Percentiles rank a stretch among this genome's conserved stretches.
phyloP scores from a whole-genome alignment of 2,329 filamentous ascomycete genomes.

The Orbilia brochopaga region DNA sequence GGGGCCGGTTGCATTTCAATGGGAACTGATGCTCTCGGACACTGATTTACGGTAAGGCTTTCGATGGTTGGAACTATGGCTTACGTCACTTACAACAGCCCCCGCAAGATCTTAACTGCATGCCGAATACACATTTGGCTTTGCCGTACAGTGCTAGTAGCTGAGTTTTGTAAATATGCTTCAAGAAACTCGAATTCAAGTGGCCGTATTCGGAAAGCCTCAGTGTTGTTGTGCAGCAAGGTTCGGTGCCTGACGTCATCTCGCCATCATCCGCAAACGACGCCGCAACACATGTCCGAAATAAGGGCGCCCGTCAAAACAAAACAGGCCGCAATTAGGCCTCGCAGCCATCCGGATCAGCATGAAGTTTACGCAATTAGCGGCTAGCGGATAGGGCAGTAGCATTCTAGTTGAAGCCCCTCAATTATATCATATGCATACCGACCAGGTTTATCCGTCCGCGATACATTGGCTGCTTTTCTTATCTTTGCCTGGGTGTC shows the following conservation, averaged over 20 bases:
- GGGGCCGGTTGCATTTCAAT: neutral
- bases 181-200: too few relatives aligned
- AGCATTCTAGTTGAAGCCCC: neutral
- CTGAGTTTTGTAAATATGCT: neutral
- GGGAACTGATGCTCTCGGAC: too few relatives aligned
- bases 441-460: neutral
- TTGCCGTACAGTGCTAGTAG: too few relatives aligned
- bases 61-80: too few relatives aligned
- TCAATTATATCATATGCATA: neutral
- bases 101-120: too few relatives aligned
- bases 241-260: conserved; percentile 36
- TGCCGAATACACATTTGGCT: too few relatives aligned
- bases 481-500: too few relatives aligned
- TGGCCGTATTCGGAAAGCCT: neutral
- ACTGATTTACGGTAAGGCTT: too few relatives aligned
- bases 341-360: conserved; percentile 9
- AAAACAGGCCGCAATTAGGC: conserved; percentile 24
- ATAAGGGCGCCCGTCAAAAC: conserved; percentile 11
- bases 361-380: conserved; percentile 36
- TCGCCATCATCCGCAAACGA: conserved; percentile 39
- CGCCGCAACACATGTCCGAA: conserved; percentile 13
- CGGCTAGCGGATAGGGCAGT: neutral
- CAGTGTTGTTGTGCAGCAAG: conserved; percentile 10
- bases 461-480: too few relatives aligned
- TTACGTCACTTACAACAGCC: too few relatives aligned